Base-by-base conservation (phyloP, 139 green algal genomes). In the Volvox reticuliferus region DNA sequence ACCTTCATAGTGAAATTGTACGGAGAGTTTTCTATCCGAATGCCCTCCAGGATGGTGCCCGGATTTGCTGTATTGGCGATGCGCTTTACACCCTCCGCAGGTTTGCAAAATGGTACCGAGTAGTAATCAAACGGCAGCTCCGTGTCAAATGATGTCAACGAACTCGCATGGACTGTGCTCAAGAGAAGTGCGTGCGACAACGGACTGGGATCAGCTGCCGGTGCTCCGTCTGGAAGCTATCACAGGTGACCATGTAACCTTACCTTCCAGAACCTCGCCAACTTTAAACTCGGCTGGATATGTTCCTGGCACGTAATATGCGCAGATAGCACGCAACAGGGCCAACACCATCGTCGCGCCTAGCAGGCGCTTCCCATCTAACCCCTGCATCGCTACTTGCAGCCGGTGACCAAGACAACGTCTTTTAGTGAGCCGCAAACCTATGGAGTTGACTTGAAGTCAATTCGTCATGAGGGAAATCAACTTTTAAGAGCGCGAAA, bases 71-170 rank as follows among this genome's bases (percentile, higher is more conserved):
- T 94, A 88, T 92, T 94, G 12, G 94, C 81, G 16, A 96, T 92
- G 33, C 92, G 94, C 33, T 97, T 89, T 12, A 98, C 92, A 17
- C 97, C 98, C 89, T 97, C 97, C 2, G 86, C 32, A 3, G 98
- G 98, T 82, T 96, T 96, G 95, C 98, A 99, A 88, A 99, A 99
- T 0, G 98, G 98, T 91, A 99, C 91, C 17, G 93, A 95, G 93
- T 99, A 99, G 92, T 99, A 99, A 24, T 98, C 94, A 90, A 94
- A 99, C 0, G 98, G 98, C 79, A 99, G 92, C 87, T 99, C 97
- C 73, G 98, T 99, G 36, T 98, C 96, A 78, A 96, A 97, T 5
- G 96, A 99, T 1, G 95, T 98, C 32, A 99, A 80, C 0, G 97
- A 98, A 91, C 99, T 99, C 0, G 97, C 97, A 61, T 96, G 82